Conservation (phyloP, 768 basidiomycete species). For the Pulveroboletus ravenelii region DNA sequence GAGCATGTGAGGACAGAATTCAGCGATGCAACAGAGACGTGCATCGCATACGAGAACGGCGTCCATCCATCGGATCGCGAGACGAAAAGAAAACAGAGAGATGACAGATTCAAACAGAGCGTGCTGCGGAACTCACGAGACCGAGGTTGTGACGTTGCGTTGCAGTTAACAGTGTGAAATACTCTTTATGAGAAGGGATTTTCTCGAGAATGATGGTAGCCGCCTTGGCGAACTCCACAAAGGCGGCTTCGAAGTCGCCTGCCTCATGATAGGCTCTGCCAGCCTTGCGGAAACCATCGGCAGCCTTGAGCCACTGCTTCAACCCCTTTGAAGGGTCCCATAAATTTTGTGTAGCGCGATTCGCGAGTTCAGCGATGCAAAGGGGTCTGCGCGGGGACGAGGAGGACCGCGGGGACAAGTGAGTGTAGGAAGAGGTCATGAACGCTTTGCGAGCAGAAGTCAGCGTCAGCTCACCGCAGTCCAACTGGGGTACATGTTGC, state of each 20-base stretch:
- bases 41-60: background rate
- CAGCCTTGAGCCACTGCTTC: constrained; percentile 62
- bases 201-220: constrained; percentile 77
- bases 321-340: constrained; percentile 57
- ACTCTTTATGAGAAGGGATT: constrained; percentile 70
- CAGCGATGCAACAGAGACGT: background rate
- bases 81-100: background rate
- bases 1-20: background rate
- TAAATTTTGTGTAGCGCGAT: constrained; percentile 49
- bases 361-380: constrained; percentile 63
- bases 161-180: constrained; percentile 46
- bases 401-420: constrained; percentile 12
- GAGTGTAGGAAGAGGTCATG: constrained; percentile 22
- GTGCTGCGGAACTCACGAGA: constrained; percentile 49
- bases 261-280: constrained; percentile 44
- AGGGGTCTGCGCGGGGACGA: constrained; percentile 40
- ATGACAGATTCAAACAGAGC: background rate
- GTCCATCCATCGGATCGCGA: constrained; percentile 3
- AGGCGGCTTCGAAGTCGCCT: constrained; percentile 65
- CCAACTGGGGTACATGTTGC: constrained; percentile 12
- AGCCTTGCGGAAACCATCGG: constrained; percentile 56
- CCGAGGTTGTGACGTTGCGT: constrained; percentile 64
- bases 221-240: constrained; percentile 66
- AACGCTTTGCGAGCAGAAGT: constrained; percentile 7
- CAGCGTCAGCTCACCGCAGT: constrained; percentile 13